phyloP scores from a whole-genome alignment of 441 rosid genomes.

The Gossypium davidsonii region DNA sequence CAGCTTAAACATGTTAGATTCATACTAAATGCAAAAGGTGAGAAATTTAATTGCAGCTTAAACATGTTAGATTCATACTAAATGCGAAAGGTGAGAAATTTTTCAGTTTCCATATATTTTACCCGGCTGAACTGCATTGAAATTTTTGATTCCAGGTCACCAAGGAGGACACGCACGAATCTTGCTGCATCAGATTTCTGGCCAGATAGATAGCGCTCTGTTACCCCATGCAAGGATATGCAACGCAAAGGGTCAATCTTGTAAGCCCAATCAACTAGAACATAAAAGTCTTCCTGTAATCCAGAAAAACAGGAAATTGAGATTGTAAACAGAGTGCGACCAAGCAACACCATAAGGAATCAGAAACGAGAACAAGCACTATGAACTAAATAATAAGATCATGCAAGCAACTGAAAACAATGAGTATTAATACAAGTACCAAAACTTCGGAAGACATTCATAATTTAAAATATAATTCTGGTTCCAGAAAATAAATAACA shows the following conservation, averaged over 20 bases:
- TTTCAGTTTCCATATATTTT: slow-evolving; percentile 28
- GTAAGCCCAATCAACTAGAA: slow-evolving; percentile 99
- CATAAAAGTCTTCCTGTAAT: slow-evolving; percentile 91
- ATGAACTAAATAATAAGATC: background rate
- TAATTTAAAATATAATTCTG: slow-evolving; percentile 9
- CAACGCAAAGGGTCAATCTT: slow-evolving; percentile 95
- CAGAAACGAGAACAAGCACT: background rate
- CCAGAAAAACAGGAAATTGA: slow-evolving; percentile 20
- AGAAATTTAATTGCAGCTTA: slow-evolving; percentile 13
- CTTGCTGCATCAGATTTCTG: slow-evolving; percentile 99
- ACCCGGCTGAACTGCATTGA: slow-evolving; percentile 92
- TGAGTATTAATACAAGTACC: background rate
- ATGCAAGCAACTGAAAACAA: background rate
- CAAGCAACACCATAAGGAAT: background rate
- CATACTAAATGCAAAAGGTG: background rate
- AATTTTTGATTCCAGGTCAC: slow-evolving; percentile 85
- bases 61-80: slow-evolving; percentile 11
- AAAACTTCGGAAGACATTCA: slow-evolving; percentile 2
- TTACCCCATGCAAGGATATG: slow-evolving; percentile 99
- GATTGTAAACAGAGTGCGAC: background rate
- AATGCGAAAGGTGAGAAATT: background rate
- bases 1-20: slow-evolving; percentile 16
- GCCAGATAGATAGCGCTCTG: slow-evolving; percentile 91
- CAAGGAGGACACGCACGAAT: slow-evolving; percentile 94
- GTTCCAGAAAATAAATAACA: background rate